Evolutionary conservation across 805 yeast species (phyloP), one percentile per base, ranked within the genome.

Genomic region (Saccharomycopsis amapae): DNA sequence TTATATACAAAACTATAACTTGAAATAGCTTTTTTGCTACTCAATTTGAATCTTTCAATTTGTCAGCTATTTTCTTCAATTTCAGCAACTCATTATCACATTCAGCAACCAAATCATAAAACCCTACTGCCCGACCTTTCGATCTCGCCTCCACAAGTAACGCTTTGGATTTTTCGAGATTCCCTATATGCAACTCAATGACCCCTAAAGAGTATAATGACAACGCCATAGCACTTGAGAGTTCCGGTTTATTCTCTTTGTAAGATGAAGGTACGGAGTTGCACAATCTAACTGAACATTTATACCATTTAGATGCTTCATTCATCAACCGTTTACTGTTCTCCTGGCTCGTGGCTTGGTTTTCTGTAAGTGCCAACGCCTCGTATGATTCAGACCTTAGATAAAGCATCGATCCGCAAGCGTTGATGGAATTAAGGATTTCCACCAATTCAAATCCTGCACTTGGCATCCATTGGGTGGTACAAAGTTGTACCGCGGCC

Each of bases 391-490:
- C 87, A 1, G 85, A 78, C 56, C 78, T 81, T 53, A 84, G 61
- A 58, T 80, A 85, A 51, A 78, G 66, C 37, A 85, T 65, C 6
- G 89, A 76, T 0, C 86, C 93, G 32, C 81, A 62, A 56, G 84
- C 83, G 42, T 82, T 81, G 55, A 78, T 81, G 0, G 84, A 72
- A 55, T 81, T 64, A 30, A 84, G 58, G 32, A 81, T 67, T 55
- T 81, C 83, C 22, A 79, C 78, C 0, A 83, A 75, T 13, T 78
- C 75, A 55, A 76, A 75, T 36, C 81, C 84, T 0, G 88, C 83
- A 54, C 76, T 63, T n/a, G 79, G 64, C 93, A 83, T 84, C 71
- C 84, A 73, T 56, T 76, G 77, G 7, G 81, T 78, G 45, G 85
- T 76, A 24, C 79, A 71, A 52, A 77, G 66, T 54, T 80, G 81